These are phyloP conservation scores for Taiozyma sp. DNA, from an alignment of 1,139 yeast species.

Conservation along the genomic window DNA sequence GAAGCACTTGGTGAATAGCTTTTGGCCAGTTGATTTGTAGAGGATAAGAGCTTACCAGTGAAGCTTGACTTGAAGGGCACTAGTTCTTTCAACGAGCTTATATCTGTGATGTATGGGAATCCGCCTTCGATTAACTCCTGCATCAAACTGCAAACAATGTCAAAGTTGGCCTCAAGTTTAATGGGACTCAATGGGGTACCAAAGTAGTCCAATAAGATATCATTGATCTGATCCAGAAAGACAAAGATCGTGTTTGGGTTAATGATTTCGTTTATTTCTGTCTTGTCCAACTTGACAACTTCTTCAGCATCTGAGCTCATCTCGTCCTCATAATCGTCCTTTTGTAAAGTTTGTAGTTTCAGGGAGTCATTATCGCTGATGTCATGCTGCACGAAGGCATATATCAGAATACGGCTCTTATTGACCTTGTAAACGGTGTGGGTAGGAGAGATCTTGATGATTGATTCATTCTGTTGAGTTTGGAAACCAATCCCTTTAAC, in stretches of 20 bases:
- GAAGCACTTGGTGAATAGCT: conserved; percentile 17
- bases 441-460: conserved; percentile 16
- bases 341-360: conserved; percentile 21
- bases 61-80: conserved; percentile 53
- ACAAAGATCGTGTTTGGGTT: conserved; percentile 50
- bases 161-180: conserved; percentile 60
- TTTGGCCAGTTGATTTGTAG: conserved; percentile 29
- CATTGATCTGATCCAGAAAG: conserved; percentile 47
- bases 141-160: conserved; percentile 53
- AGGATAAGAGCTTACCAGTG: conserved; percentile 34
- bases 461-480: conserved; percentile 21
- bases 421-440: conserved; percentile 15
- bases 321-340: conserved; percentile 22
- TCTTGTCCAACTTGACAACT: conserved; percentile 5
- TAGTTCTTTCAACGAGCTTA: conserved; percentile 62
- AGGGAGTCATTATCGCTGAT: conserved; percentile 15
- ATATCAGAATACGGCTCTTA: conserved; percentile 13
- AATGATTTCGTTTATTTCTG: conserved; percentile 16
- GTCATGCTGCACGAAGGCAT: conserved; percentile 18
- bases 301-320: conserved; percentile 13
- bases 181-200: conserved; percentile 50
- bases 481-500: conserved; percentile 27
- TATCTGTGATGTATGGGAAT: conserved; percentile 64
- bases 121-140: conserved; percentile 78
- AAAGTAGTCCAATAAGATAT: conserved; percentile 52